Evolutionary conservation across 2,329 filamentous ascomycete genomes (phyloP), one percentile per base, ranked within the genome.

Genomic region (Alternaria postmessia): DNA sequence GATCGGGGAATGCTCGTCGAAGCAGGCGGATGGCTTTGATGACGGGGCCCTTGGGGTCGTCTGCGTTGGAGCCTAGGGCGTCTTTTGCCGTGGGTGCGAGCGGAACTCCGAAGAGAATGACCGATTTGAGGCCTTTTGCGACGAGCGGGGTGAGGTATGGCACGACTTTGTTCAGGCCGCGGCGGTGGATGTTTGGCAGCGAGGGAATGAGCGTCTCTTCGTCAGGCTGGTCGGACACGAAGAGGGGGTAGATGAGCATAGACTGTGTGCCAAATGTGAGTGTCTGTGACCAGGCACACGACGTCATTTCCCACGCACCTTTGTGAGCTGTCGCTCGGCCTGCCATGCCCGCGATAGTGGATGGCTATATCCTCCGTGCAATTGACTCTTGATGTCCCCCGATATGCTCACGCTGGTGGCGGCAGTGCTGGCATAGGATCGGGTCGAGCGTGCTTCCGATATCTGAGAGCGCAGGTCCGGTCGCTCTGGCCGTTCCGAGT

Each of bases 171-270:
- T 96, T 96, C 75, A 98, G 78, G 64, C 95, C 94, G 62, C 93
- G 89, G 74, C 94, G 94, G 80, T 90, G 85, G 80, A 98, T 94
- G 77, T 93, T 93, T 1, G 95, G 95, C 4, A 99, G 87, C 20
- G 94, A 97, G 51, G 94, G 90, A 58, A 99, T 96, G 16, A 91
- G 85, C 14, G 90, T 91, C 82, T 97, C 92, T 82, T 98, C 94
- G 74, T 98, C 92, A 36, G 94, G 91, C 75, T 92, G 88, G 80
- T 99, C 95, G 73, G 95, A 96, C 67, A 99, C 88, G 83, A 99
- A 99, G 68, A 99, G 86, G 12, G 95, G 95, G 81, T 96, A 98
- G 74, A 99, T 97, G 73, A 99, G 90, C 95, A 98, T 98, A 38
- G 94, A 95, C 93, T 97, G 72, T 96, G 72, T 0, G 24, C 24